A percentile compares a stretch with the other conserved stretches of the same genome.
Conservation (phyloP, 2,329 filamentous ascomycete genomes). For the Aspergillus candidus region DNA sequence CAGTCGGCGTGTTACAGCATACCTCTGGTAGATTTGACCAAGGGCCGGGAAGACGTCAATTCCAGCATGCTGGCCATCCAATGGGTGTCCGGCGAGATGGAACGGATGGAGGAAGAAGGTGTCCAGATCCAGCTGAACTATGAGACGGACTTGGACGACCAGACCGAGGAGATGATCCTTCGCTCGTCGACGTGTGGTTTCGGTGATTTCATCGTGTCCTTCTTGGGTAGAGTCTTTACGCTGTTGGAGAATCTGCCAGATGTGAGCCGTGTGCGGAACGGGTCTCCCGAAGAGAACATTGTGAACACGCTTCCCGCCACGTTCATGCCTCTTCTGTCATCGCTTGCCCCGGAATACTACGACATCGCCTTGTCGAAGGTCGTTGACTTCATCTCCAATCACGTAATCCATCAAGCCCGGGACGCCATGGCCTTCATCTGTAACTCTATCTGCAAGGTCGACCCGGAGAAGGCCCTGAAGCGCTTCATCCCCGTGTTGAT, state of each 20-base stretch:
- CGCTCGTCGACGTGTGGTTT: constrained; percentile 92
- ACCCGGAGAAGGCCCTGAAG: constrained; percentile 87
- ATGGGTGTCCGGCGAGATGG: constrained; percentile 93
- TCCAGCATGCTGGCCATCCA: constrained; percentile 74
- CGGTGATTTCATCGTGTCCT: constrained; percentile 82
- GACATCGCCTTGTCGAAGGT: constrained; percentile 90
- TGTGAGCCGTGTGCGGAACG: constrained; percentile 76
- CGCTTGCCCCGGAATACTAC: constrained; percentile 86
- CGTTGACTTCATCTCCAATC: constrained; percentile 80
- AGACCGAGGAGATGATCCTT: constrained; percentile 80
- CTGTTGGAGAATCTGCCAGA: constrained; percentile 93
- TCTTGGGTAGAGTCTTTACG: constrained; percentile 91
- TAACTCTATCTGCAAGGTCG: constrained; percentile 92
- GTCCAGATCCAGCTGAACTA: constrained; percentile 84
- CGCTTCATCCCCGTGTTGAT: constrained; percentile 86
- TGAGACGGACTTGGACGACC: constrained; percentile 69
- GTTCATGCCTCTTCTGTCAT: constrained; percentile 81
- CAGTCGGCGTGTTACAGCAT: constrained; percentile 95
- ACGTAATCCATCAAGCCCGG: constrained; percentile 92
- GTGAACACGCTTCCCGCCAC: constrained; percentile 92
- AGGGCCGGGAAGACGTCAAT: constrained; percentile 60
- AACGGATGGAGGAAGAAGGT: constrained; percentile 83
- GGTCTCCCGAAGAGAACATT: constrained; percentile 92
- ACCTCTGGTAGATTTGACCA: constrained; percentile 76
- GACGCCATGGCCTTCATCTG: constrained; percentile 99